Percentiles rank a stretch among this genome's conserved stretches.
phyloP scores from a whole-genome alignment of 805 yeast genomes.

The Schizosaccharomyces osmophilus region DNA sequence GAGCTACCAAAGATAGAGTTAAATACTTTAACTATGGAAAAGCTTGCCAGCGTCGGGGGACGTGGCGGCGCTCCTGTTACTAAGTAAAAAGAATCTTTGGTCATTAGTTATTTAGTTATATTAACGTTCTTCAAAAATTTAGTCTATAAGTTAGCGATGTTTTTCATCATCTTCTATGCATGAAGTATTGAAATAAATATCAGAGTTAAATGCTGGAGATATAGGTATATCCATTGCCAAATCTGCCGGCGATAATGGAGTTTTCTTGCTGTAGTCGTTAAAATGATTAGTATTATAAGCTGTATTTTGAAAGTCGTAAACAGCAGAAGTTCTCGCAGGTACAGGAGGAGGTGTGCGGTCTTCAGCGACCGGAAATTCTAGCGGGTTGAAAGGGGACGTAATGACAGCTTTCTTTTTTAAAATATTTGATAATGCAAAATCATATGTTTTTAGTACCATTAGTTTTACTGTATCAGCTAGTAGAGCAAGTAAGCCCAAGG shows the following conservation, averaged over 20 bases:
- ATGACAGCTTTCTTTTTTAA: neutral
- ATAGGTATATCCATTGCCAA: neutral
- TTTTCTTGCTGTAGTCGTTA: neutral
- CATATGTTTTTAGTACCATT: neutral
- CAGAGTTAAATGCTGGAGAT: neutral
- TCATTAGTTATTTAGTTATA: no score
- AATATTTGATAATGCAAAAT: neutral
- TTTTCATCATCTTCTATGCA: neutral
- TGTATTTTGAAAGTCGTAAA: neutral
- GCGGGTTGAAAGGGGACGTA: neutral
- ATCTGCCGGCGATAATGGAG: neutral
- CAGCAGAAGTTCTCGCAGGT: neutral
- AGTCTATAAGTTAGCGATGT: neutral
- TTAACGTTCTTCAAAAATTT: neutral
- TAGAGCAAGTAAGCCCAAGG: neutral
- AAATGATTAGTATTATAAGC: neutral
- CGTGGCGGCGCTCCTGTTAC: constrained; percentile 10
- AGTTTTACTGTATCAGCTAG: neutral
- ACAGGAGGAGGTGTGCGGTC: neutral
- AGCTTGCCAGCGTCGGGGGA: constrained; percentile 18
- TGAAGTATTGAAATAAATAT: neutral
- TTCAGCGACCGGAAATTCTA: neutral
- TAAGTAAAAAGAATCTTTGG: neutral
- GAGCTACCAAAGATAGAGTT: constrained; percentile 34
- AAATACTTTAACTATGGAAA: constrained; percentile 17